A percentile compares a stretch with the other conserved stretches of the same genome.
These are phyloP conservation scores for Chaetomiaceae sp. DNA, from an alignment of 2,329 filamentous ascomycete species.

Conservation along the genomic window DNA sequence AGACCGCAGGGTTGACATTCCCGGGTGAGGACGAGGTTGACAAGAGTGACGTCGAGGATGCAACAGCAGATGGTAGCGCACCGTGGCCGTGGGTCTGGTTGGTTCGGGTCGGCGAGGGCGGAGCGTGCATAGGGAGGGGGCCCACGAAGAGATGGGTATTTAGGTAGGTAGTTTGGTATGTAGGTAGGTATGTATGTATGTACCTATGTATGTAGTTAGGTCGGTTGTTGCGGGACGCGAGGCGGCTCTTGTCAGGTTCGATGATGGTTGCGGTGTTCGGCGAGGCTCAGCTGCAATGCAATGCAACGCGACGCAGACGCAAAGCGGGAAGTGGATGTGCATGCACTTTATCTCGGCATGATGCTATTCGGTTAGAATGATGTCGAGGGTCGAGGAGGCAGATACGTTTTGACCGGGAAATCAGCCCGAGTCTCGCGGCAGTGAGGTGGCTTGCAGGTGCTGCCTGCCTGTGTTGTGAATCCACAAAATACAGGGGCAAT, in stretches of 20 bases:
- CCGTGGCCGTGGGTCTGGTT: constrained; percentile 4
- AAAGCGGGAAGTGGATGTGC: not conserved
- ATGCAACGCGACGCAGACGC: constrained; percentile 5
- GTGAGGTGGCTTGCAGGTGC: not conserved
- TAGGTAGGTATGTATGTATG: too few relatives aligned
- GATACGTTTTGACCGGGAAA: not conserved
- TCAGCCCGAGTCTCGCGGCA: not conserved
- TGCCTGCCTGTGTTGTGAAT: not conserved
- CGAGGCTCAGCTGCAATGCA: not conserved
- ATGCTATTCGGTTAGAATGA: not conserved
- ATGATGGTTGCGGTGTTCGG: too few relatives aligned
- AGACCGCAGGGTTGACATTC: constrained; percentile 8
- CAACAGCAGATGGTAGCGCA: not conserved
- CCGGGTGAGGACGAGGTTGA: not conserved
- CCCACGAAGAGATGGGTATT: not conserved
- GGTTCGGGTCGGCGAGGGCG: constrained; percentile 12
- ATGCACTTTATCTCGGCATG: constrained; percentile 2
- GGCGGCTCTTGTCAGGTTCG: too few relatives aligned
- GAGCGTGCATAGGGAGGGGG: constrained; percentile 16
- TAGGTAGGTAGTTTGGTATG: not conserved
- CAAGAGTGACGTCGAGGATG: not conserved
- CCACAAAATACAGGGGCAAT: not conserved
- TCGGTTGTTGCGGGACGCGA: not conserved
- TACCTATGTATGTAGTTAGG: not conserved
- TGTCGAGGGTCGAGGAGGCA: not conserved